Percentiles rank a stretch among this genome's conserved stretches.
Conservation (phyloP, 2,329 filamentous ascomycete genomes). For the Fusarium mexicanum region DNA sequence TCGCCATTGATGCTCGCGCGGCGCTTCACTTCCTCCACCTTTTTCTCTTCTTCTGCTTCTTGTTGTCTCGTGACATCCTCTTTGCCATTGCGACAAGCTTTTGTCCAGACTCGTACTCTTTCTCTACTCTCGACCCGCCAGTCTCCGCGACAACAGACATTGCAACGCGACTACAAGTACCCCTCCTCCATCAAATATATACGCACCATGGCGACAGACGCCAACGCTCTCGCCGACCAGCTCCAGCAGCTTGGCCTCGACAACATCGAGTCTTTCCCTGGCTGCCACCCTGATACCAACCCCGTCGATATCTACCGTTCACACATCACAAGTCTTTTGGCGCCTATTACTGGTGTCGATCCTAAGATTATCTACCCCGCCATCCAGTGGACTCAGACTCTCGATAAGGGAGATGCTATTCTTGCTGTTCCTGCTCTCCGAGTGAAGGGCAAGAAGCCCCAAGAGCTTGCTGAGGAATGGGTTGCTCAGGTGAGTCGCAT, state of each 20-base stretch:
- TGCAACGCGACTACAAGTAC: conserved; percentile 8
- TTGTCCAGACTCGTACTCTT: conserved; percentile 1
- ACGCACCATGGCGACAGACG: conserved; percentile 35
- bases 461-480: conserved; percentile 70
- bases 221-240: conserved; percentile 41
- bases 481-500: conserved; percentile 60
- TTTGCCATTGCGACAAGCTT: conserved; percentile 16
- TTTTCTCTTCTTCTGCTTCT: conserved; percentile 35
- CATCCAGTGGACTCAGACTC: conserved; percentile 79
- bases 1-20: conserved; percentile 43
- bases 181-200: conserved; percentile 11
- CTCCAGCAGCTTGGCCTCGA: conserved; percentile 38
- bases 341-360: conserved; percentile 76
- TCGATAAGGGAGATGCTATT: conserved; percentile 85
- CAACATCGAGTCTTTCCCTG: conserved; percentile 54
- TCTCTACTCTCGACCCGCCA: conserved; percentile 5
- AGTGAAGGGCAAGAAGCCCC: conserved; percentile 75
- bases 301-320: conserved; percentile 82
- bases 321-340: conserved; percentile 76
- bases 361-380: conserved; percentile 76
- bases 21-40: conserved; percentile 38
- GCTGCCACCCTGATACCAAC: conserved; percentile 74
- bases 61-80: conserved; percentile 11
- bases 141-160: conserved; percentile 4
- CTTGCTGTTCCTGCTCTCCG: conserved; percentile 83